Conservation (phyloP, 139 green algal genomes). For the Picochlorum sp. region DNA sequence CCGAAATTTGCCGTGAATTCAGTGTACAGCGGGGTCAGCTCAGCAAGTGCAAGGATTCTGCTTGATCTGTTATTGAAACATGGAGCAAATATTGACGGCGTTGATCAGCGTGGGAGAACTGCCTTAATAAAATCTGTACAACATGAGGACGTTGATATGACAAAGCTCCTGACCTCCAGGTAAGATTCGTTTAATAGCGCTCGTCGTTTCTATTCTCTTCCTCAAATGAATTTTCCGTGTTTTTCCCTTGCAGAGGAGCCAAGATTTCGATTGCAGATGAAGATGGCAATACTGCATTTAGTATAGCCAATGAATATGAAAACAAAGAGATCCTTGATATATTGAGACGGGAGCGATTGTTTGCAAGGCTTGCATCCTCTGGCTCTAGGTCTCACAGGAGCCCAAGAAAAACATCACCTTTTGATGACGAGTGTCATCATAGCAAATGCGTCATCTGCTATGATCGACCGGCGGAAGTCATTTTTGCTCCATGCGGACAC, state of each 20-base stretch:
- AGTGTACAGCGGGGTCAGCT: neutral
- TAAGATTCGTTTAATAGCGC: too few relatives aligned
- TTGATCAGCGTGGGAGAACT: neutral
- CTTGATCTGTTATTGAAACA: neutral
- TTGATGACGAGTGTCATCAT: neutral
- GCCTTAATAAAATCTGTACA: neutral
- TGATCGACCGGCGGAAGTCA: neutral
- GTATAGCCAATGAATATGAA: neutral
- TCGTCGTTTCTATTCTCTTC: too few relatives aligned
- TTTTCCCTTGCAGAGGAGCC: neutral
- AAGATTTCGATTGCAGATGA: slow-evolving; percentile 3
- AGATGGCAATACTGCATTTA: neutral
- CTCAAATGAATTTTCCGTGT: too few relatives aligned
- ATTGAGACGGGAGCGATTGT: neutral
- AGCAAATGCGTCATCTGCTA: neutral
- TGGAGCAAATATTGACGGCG: neutral
- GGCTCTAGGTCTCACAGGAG: neutral
- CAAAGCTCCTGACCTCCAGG: neutral
- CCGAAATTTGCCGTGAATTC: neutral
- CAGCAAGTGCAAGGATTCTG: neutral
- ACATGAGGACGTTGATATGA: neutral
- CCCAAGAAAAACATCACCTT: neutral
- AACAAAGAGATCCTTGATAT: slow-evolving; percentile 3
- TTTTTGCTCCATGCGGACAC: slow-evolving; percentile 3
- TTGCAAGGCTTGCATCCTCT: slow-evolving; percentile 2